Percentiles rank a stretch among this genome's conserved stretches.
Evolutionary conservation across 768 basidiomycete species (phyloP).

Genomic region (Goffeauzyma gilvescens): DNA sequence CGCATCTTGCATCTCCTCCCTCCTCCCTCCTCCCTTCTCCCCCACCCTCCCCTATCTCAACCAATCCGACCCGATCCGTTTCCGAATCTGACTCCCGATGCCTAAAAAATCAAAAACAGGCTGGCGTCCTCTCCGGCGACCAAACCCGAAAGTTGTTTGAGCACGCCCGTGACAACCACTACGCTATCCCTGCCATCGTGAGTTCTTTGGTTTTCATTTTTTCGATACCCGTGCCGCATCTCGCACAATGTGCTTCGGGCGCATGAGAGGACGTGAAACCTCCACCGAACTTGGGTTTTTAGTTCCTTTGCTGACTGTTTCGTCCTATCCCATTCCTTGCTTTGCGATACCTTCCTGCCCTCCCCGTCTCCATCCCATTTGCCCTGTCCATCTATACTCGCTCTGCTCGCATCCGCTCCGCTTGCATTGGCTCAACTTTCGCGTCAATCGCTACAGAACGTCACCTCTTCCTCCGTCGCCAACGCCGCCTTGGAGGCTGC

Average conservation of each 20-base stretch:
- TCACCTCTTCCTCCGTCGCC: conserved; percentile 84
- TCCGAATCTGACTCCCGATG: background rate
- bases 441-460: too few relatives aligned
- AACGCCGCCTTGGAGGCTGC: conserved; percentile 93
- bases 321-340: too few relatives aligned
- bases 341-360: too few relatives aligned
- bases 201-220: background rate
- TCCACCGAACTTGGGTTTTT: too few relatives aligned
- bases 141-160: conserved; percentile 88
- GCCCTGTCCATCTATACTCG: background rate
- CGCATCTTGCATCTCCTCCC: background rate
- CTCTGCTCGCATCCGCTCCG: background rate
- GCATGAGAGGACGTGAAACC: too few relatives aligned
- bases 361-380: background rate
- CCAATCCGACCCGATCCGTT: background rate
- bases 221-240: too few relatives aligned
- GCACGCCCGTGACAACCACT: conserved; percentile 60
- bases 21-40: background rate
- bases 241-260: too few relatives aligned
- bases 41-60: background rate
- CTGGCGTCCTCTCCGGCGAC: conserved; percentile 88
- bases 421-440: too few relatives aligned
- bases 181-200: conserved; percentile 13
- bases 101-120: conserved; percentile 34
- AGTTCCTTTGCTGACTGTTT: background rate